Evolutionary conservation across 2,329 filamentous ascomycete genomes (phyloP).

Genomic region (Cytospora piceae): DNA sequence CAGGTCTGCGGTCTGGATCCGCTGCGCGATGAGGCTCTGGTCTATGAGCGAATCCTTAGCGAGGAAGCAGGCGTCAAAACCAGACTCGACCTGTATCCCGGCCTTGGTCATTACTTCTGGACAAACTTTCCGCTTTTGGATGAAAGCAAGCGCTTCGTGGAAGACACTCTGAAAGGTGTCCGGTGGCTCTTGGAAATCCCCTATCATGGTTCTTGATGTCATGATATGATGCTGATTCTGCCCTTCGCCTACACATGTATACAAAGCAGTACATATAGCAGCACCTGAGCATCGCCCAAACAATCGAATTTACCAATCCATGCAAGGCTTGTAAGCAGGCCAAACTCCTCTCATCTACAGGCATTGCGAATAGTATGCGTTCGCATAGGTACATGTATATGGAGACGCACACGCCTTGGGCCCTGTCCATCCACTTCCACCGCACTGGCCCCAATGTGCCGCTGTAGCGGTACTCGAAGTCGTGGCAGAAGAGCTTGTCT

Average conservation of each 20-base stretch:
- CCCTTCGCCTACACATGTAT: neutral
- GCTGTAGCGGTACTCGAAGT: constrained; percentile 8
- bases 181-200: constrained; percentile 34
- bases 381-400: constrained; percentile 52
- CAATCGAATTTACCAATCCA: too few relatives aligned
- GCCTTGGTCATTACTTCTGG: constrained; percentile 38
- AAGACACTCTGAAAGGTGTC: constrained; percentile 36
- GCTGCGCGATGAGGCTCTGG: constrained; percentile 53
- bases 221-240: neutral
- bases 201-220: neutral
- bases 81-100: constrained; percentile 42
- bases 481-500: constrained; percentile 6
- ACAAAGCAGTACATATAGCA: too few relatives aligned
- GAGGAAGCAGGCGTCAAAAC: constrained; percentile 47
- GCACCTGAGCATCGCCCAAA: too few relatives aligned
- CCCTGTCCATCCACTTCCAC: constrained; percentile 27
- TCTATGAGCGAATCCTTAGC: constrained; percentile 52
- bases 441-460: constrained; percentile 28
- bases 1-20: constrained; percentile 56
- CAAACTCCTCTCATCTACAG: constrained; percentile 7
- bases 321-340: too few relatives aligned
- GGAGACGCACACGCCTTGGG: constrained; percentile 43
- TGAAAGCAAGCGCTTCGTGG: constrained; percentile 34
- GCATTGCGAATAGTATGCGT: constrained; percentile 39
- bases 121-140: constrained; percentile 35